These are phyloP conservation scores for Pseudogymnoascus verrucosus DNA, from an alignment of 2,329 filamentous ascomycete species.

Conservation along the genomic window DNA sequence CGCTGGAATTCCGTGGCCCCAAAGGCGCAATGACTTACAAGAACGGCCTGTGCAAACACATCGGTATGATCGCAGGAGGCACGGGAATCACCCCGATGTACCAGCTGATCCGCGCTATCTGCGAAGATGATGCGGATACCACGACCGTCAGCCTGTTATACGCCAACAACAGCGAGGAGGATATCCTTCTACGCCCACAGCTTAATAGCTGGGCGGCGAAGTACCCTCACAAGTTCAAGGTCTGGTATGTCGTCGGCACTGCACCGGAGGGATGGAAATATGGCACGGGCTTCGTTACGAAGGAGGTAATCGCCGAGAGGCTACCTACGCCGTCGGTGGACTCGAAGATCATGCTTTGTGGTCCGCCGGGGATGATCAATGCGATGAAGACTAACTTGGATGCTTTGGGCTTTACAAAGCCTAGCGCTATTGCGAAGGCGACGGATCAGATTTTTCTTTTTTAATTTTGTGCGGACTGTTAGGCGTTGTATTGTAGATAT, in stretches of 20 bases:
- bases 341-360: constrained; percentile 50
- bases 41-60: constrained; percentile 33
- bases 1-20: constrained; percentile 45
- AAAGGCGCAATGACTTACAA: constrained; percentile 49
- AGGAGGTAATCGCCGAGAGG: constrained; percentile 40
- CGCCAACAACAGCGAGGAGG: constrained; percentile 49
- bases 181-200: constrained; percentile 50
- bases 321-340: constrained; percentile 40
- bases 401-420: constrained; percentile 42
- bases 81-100: constrained; percentile 50
- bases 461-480: constrained; percentile 21
- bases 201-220: constrained; percentile 44
- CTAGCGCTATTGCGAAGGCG: constrained; percentile 43
- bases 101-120: constrained; percentile 56
- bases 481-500: not conserved
- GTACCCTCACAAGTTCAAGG: constrained; percentile 45
- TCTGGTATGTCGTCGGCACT: constrained; percentile 47
- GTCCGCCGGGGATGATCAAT: constrained; percentile 52
- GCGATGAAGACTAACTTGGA: constrained; percentile 45
- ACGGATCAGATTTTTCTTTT: constrained; percentile 49
- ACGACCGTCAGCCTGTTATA: constrained; percentile 52
- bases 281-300: constrained; percentile 43
- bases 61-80: constrained; percentile 50
- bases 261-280: constrained; percentile 40
- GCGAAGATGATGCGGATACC: constrained; percentile 49